Conservation (phyloP, 2,329 filamentous ascomycete species). For the Colletotrichum aenigma region DNA sequence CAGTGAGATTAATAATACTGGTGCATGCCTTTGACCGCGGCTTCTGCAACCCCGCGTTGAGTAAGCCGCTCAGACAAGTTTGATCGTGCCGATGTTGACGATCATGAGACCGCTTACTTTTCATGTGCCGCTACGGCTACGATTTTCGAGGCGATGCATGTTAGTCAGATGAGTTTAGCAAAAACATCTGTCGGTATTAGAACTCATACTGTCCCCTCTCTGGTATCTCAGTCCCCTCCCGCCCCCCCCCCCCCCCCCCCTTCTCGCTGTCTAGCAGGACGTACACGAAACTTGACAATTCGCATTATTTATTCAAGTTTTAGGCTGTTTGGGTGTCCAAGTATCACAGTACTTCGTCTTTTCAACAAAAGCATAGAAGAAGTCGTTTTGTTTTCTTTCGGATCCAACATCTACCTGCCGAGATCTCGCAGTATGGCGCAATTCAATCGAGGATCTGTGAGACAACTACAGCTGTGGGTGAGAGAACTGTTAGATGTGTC, state of each 20-base stretch:
- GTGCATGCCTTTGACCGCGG: not conserved
- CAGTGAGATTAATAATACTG: not conserved
- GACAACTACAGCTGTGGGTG: not conserved
- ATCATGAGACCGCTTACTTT: not conserved
- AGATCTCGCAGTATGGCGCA: not conserved
- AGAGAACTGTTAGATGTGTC: not conserved
- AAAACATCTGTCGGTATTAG: not conserved
- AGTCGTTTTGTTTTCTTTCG: not conserved
- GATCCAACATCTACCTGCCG: not conserved
- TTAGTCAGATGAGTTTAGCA: not conserved
- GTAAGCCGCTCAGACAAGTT: not conserved
- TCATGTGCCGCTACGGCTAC: not conserved
- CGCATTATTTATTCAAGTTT: not conserved
- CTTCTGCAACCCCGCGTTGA: not conserved
- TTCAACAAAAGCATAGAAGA: not conserved
- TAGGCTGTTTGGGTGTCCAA: rapidly evolving
- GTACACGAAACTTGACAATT: rapidly evolving
- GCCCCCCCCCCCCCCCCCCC: too few relatives aligned
- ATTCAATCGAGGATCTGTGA: not conserved
- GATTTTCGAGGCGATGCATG: not conserved
- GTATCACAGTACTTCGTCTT: rapidly evolving
- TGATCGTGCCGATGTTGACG: not conserved
- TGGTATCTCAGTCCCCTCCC: not conserved
- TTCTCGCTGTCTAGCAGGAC: not conserved
- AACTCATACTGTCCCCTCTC: not conserved